Base-by-base conservation (phyloP, 169 alveolate genomes). In the Plasmodium knowlesi region DNA sequence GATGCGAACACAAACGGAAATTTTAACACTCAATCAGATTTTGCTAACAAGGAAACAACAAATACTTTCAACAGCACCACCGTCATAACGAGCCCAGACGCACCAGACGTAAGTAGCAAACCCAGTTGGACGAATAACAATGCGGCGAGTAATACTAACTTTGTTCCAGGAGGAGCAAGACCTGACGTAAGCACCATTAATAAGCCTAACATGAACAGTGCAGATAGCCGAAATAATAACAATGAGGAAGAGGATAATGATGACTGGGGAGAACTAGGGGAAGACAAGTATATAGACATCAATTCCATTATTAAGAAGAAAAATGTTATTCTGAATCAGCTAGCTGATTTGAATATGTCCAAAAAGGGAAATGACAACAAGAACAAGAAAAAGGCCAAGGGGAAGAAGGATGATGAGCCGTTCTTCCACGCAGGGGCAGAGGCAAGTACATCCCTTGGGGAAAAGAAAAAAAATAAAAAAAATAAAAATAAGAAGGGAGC, bases 241-340 rank as follows among this genome's bases (percentile, higher is more conserved):
- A 46, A 83, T n/a, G 93, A 57, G 67, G 88, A 86, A 6, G 93
- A 85, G 30, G 93, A 86, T 74, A 54, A 74, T 57, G 93, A 86
- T 28, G 93, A 86, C 12, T 86, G 93, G 93, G 93, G 93, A 74
- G 93, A 86, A 76, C 41, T 86, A 86, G 93, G 93, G 19, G 93
- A 86, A 25, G 93, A 86, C 50, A 86, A 86, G 22, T 86, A 86
- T 39, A 86, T 86, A 32, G 93, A 86, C 50, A 86, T 86, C 19
- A 86, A 86, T 43, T 86, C 93, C 19, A 86, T 86, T 74, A 86
- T 86, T 22, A 86, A 86, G 25, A 74, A 76, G 30, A 86, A 86
- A 25, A 76, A 76, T 86, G 93, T 86, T 70, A 86, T 86, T 74
- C 70, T 86, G 67, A 86, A 74, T 34, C 93, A 86, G 71, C 34